Base-by-base conservation (phyloP, 306 rosid genomes). In the Dryas octopetala region DNA sequence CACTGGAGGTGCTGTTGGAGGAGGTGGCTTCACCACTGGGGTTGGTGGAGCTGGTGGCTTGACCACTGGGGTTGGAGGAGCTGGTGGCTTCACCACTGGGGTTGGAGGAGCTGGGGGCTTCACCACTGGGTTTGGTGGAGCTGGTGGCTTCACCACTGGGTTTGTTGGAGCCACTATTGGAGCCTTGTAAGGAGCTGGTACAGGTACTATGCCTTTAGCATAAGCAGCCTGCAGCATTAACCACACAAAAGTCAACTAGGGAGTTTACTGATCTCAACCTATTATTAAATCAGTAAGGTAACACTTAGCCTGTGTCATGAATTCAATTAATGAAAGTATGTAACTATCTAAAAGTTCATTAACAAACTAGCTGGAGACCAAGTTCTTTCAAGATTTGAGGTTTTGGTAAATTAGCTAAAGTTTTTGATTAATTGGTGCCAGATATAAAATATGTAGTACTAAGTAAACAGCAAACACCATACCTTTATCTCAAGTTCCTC, bases 401-500 rank as follows among this genome's bases (percentile, higher is more conserved):
- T 65, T 17, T 45, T 32, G 38, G 38, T 32, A 1, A 2, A 32
- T 32, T 32, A 1, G 38, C 38, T 6, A 55, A 7, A 17, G 9
- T 14, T 55, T 55, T 55, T n/a, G n/a, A 7, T 17, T 17, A 55
- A 8, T 55, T 55, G 38, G 38, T 32, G 38, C 32, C 28, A n/a
- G 4, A 17, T 3, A 55, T 17, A 7, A 55, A 55, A 32, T 32
- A 32, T 32, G 38, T 32, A 46, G 49, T 63, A 40, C 41, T 7
- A 40, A 46, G 28, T 45, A 6, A 2, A 53, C 7, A 58, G 58
- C 8, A 15, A 63, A 4, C 13, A 26, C 23, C 23, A 28, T 73
- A 73, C 90, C 90, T 60, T 78, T 28, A 62, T 69, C 58, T 82
- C 74, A 48, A 82, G 84, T 52, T 85, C 83, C 55, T 81, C 81